Base-by-base conservation (phyloP, 208 protist species). In the Leptomonas seymouri region DNA sequence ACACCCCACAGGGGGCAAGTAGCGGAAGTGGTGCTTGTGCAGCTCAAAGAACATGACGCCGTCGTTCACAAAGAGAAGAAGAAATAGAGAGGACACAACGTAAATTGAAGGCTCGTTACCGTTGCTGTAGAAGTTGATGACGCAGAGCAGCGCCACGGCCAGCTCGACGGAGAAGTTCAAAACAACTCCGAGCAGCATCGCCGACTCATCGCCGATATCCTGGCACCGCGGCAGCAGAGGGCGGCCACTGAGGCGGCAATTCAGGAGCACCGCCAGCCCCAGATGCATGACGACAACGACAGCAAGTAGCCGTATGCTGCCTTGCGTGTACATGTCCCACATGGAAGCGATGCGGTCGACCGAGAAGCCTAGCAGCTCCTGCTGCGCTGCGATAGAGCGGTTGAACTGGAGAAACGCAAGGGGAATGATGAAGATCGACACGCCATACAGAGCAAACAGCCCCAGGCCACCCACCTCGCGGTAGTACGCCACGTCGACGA, bases 51-150 rank as follows among this genome's bases (percentile, higher is more conserved):
- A 91, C 25, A 93, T 42, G 27, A 80, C 46, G 7, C 74, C 80
- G 64, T 93, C 91, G 61, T 93, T 74, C n/a, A 84, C 73, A 44
- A 96, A 66, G 30, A 96, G 72, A 31, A 93, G 67, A n/a, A 96
- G 71, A 25, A 96, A 78, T 9, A 86, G 56, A 16, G 84, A 82
- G 31, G 73, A 75, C 31, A 80, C 14, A 3, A 90, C 86, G 61
- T 90, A 85, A n/a, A 93, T 51, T n/a, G 67, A 69, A 12, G 88
- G 85, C 67, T 90, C 88, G 58, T 71, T 81, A 55, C 83, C 78
- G 58, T 89, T 87, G 53, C 39, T 65, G 74, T 74, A 86, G 41
- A 88, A 79, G 57, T 91, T 91, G n/a, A 92, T 67, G 4, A 62
- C 67, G 57, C 74, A 81, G 45, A 92, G 51, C 21, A 82, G 59